Base-by-base conservation (phyloP, 495 filamentous ascomycete genomes). In the Cercophora scortea region DNA sequence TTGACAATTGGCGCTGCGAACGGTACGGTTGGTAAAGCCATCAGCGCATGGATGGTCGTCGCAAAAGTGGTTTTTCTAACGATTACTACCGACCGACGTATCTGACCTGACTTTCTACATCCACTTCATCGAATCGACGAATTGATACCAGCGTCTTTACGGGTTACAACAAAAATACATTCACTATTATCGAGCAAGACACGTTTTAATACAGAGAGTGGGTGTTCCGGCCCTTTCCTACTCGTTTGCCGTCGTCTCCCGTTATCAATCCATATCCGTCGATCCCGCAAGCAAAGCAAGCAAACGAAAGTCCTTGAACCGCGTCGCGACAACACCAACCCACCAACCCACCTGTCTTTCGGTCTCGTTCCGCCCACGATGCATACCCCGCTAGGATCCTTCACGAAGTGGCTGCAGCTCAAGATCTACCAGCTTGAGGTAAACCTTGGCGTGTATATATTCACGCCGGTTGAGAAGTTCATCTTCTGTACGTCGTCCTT, bases 351-450 rank as follows among this genome's bases (percentile, higher is more conserved):
- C 16, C 35, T 10, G 7, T 16, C 16, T 32, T 15, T 13, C 6
- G 32, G 32, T 36, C 16, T n/a, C 36, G 25, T 25, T 5, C 25
- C 25, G 25, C 25, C 25, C 25, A 25, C 25, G 25, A 25, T 25
- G 25, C 25, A 25, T 25, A 25, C 25, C 25, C 25, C 25, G 2
- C 61, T 69, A 41, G 71, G 74, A 56, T 58, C 61, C 25, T 70
- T 76, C 61, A 69, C 65, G 47, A 71, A 71, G 54, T 72, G 69
- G 70, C 52, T 69, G n/a, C 60, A 69, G 50, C 67, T 74, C 47
- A 75, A 74, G 67, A 72, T 71, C 56, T 74, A 76, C 59, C 73
- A 73, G 50, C 59, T 77, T 19, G 73, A 77, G 18, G 72, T 76
- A 12, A 73, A 72, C 5, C 66, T 70, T 32, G 67, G 67, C 53